phyloP scores from a whole-genome alignment of 1,284 basidiomycete species.

The Rugiboletus extremiorientalis region DNA sequence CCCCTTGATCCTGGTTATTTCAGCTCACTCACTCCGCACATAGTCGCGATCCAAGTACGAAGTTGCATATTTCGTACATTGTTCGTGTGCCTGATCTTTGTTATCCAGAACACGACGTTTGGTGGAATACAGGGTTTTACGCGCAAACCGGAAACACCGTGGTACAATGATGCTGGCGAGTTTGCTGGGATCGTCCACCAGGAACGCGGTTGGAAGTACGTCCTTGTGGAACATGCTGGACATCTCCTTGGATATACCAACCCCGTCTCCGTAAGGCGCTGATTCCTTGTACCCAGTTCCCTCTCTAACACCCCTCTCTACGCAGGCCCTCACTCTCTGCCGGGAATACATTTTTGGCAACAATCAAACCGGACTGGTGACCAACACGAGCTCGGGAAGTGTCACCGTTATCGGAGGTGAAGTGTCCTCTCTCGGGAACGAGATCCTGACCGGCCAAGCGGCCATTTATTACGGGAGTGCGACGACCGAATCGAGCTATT shows the following conservation, averaged over 20 bases:
- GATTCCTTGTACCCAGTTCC: not conserved
- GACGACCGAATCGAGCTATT: constrained; percentile 48
- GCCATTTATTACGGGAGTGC: constrained; percentile 54
- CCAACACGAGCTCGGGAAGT: constrained; percentile 15
- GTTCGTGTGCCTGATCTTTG: too few species aligned
- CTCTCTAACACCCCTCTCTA: not conserved
- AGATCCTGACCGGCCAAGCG: constrained; percentile 50
- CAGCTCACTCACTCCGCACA: not conserved
- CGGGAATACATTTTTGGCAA: not conserved
- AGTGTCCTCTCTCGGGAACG: constrained; percentile 40
- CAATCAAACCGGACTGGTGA: not conserved
- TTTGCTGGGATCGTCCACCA: constrained; percentile 71
- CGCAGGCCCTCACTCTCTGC: not conserved
- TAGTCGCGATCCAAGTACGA: constrained; percentile 63
- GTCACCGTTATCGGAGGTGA: constrained; percentile 57
- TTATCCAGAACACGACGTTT: constrained; percentile 78
- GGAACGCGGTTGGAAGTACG: constrained; percentile 67
- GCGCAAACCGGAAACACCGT: constrained; percentile 61
- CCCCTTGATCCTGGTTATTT: too few species aligned
- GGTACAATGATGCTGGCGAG: constrained; percentile 56
- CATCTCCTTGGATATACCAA: constrained; percentile 52
- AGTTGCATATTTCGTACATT: constrained; percentile 26
- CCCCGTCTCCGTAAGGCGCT: constrained; percentile 50
- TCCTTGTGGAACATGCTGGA: constrained; percentile 56
- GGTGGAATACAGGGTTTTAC: constrained; percentile 73